Evolutionary conservation across 495 filamentous ascomycete genomes (phyloP).

Genomic region (Parathielavia hyrcaniae): DNA sequence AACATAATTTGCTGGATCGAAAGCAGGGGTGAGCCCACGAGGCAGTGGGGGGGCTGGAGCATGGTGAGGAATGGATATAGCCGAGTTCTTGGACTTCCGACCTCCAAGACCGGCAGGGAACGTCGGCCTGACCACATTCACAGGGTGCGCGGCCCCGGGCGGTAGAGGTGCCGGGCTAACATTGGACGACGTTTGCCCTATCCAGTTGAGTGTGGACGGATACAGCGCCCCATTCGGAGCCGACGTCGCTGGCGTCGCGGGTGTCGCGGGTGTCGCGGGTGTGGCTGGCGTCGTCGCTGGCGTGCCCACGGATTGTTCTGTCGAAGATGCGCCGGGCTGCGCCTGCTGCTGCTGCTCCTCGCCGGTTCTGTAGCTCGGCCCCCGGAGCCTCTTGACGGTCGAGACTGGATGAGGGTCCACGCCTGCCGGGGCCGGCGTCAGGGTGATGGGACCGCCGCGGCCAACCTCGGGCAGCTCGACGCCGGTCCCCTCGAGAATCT

Average conservation of each 20-base stretch:
- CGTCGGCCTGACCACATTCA: background rate
- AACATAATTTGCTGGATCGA: conserved; percentile 12
- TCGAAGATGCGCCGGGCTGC: no score
- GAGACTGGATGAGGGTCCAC: background rate
- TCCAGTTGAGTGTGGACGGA: no score
- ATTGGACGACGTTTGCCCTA: background rate
- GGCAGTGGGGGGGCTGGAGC: conserved; percentile 1
- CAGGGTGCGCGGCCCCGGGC: background rate
- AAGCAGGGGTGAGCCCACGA: background rate
- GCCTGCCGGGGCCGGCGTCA: background rate
- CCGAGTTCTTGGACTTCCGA: background rate
- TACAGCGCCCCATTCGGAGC: no score
- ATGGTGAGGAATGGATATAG: no score
- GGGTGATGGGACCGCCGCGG: background rate
- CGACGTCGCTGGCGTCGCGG: no score
- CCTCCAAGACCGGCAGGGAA: background rate
- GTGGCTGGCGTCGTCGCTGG: background rate
- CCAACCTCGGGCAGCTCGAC: conserved; percentile 18
- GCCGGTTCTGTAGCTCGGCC: background rate
- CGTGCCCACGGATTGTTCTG: no score
- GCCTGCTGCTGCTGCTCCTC: no score
- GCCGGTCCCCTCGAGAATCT: conserved; percentile 26
- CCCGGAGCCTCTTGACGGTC: background rate
- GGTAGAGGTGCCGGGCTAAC: conserved; percentile 3
- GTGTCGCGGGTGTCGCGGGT: background rate